Evolutionary conservation across 2,329 filamentous ascomycete genomes (phyloP).

Genomic region (Aspergillus niger): DNA sequence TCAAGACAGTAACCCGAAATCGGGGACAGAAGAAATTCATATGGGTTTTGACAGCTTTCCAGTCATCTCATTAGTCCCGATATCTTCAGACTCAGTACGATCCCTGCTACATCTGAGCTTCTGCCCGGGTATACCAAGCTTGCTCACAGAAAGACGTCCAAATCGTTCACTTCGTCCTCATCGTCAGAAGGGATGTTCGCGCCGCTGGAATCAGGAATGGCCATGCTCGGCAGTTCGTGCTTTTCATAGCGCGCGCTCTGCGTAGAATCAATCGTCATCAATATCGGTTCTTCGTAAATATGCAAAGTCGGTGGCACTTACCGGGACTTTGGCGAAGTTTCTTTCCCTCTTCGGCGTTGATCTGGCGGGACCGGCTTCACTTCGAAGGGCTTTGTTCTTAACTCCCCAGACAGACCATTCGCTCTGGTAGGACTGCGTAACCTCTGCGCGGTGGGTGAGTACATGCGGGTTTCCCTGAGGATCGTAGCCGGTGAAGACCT

Average conservation of each 20-base stretch:
- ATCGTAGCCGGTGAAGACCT: slow-evolving; percentile 24
- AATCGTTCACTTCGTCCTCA: slow-evolving; percentile 24
- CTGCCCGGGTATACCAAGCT: background rate
- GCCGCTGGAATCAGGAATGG: slow-evolving; percentile 20
- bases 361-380: background rate
- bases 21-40: too few species aligned
- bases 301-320: slow-evolving; percentile 1
- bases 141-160: slow-evolving; percentile 24
- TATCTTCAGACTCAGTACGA: background rate
- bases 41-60: too few species aligned
- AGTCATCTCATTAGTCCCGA: background rate
- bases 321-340: slow-evolving; percentile 29
- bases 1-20: too few species aligned
- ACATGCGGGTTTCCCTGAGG: slow-evolving; percentile 22
- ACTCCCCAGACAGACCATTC: slow-evolving; percentile 22
- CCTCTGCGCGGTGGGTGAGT: slow-evolving; percentile 10
- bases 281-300: background rate
- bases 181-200: slow-evolving; percentile 24
- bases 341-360: slow-evolving; percentile 11
- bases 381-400: background rate
- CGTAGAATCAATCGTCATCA: slow-evolving; percentile 10
- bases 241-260: slow-evolving; percentile 26
- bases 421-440: slow-evolving; percentile 3
- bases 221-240: slow-evolving; percentile 21
- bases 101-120: background rate